Conservation (phyloP, 768 basidiomycete genomes). For the Lactarius deliciosus region DNA sequence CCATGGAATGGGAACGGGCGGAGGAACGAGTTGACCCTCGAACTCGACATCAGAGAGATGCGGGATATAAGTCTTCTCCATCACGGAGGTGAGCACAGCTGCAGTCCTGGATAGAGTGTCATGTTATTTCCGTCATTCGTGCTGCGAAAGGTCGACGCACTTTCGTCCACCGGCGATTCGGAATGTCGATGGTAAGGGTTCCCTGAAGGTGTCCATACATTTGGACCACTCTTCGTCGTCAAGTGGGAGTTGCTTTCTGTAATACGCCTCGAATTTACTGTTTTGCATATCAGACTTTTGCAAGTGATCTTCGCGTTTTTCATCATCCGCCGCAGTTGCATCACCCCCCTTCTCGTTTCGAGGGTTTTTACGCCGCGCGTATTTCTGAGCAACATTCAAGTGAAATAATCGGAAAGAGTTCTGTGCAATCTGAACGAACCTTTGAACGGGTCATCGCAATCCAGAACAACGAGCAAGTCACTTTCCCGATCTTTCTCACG, state of each 20-base stretch:
- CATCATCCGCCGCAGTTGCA: constrained; percentile 28
- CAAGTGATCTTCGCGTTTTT: constrained; percentile 51
- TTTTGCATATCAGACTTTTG: constrained; percentile 69
- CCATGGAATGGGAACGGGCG: constrained; percentile 88
- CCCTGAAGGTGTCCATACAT: constrained; percentile 63
- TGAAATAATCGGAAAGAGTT: not conserved
- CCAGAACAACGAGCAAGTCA: not conserved
- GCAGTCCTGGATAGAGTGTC: constrained; percentile 48
- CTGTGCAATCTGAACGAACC: constrained; percentile 4
- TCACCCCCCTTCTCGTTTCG: not conserved
- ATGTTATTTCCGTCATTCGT: constrained; percentile 17
- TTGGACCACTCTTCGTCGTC: constrained; percentile 71
- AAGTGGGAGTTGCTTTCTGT: constrained; percentile 73
- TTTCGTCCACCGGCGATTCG: constrained; percentile 85
- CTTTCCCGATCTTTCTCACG: constrained; percentile 9
- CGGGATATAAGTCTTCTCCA: constrained; percentile 78
- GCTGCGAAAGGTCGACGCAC: constrained; percentile 45
- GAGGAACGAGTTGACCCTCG: constrained; percentile 71
- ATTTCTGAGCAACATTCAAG: not conserved
- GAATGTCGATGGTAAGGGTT: constrained; percentile 90
- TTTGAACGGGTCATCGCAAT: constrained; percentile 21
- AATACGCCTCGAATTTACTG: constrained; percentile 64
- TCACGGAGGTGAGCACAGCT: constrained; percentile 74
- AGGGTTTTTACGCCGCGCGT: not conserved
- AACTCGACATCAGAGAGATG: constrained; percentile 67